These are phyloP conservation scores for Lachnellula subtilissima DNA, from an alignment of 2,329 filamentous ascomycete species.

Conservation along the genomic window DNA sequence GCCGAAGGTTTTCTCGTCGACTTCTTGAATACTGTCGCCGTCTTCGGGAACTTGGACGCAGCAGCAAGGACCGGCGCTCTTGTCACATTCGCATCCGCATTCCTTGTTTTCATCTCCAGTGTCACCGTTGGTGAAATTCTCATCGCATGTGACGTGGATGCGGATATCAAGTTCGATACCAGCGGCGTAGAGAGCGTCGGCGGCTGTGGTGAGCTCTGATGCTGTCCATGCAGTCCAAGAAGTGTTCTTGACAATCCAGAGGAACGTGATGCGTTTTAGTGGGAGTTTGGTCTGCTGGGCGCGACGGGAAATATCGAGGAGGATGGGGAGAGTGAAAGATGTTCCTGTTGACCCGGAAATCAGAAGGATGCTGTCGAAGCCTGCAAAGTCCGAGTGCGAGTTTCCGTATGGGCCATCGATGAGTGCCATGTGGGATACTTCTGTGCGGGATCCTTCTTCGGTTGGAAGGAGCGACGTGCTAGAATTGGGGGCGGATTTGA, in stretches of 20 bases:
- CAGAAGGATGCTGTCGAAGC: slow-evolving; percentile 55
- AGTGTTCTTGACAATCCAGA: slow-evolving; percentile 52
- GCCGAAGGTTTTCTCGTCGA: slow-evolving; percentile 4
- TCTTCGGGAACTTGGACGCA: slow-evolving; percentile 7
- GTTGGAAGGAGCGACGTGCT: slow-evolving; percentile 9
- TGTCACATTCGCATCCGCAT: slow-evolving; percentile 18
- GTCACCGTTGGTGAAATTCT: slow-evolving; percentile 16
- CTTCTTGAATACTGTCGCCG: background rate
- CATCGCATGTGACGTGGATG: slow-evolving; percentile 46
- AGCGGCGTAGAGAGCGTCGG: slow-evolving; percentile 40
- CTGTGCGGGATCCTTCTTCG: slow-evolving; percentile 13
- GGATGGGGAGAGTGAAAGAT: slow-evolving; percentile 55
- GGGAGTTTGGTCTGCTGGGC: slow-evolving; percentile 30
- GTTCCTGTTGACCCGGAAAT: slow-evolving; percentile 59
- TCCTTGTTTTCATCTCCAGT: background rate
- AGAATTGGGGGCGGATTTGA: slow-evolving; percentile 37
- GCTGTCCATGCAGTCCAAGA: slow-evolving; percentile 46
- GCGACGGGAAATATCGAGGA: slow-evolving; percentile 31
- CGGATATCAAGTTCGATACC: slow-evolving; percentile 47
- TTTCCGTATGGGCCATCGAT: slow-evolving; percentile 53
- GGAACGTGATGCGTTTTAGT: slow-evolving; percentile 48
- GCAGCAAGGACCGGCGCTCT: slow-evolving; percentile 17
- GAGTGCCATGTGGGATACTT: slow-evolving; percentile 37
- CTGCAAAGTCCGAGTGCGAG: slow-evolving; percentile 48
- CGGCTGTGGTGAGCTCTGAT: slow-evolving; percentile 16